These are phyloP conservation scores for Helicosporidium sp. DNA, from an alignment of 139 green algal genomes.

Conservation along the genomic window DNA sequence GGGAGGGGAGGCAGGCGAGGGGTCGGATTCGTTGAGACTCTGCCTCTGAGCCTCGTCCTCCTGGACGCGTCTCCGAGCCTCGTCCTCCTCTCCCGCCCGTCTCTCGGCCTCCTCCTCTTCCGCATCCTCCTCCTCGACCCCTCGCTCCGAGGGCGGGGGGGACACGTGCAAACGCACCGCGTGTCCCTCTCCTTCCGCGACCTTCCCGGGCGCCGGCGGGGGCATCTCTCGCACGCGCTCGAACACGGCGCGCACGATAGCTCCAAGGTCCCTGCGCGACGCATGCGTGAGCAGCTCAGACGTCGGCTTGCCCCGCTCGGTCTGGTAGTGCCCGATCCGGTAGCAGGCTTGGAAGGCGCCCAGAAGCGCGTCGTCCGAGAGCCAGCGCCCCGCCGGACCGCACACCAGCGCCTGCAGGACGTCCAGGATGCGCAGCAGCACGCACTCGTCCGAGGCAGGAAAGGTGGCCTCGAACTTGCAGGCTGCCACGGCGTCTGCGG, in stretches of 20 bases:
- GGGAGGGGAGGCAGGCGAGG: too few relatives aligned
- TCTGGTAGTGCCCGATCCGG: constrained; percentile 52
- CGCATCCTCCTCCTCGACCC: not conserved
- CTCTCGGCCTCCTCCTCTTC: not conserved
- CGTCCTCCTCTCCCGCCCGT: not conserved
- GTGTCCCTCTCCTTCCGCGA: not conserved
- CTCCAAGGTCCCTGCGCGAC: constrained; percentile 30
- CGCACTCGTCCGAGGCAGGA: constrained; percentile 72
- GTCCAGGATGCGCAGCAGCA: constrained; percentile 86
- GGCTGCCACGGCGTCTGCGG: constrained; percentile 67
- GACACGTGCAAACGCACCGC: constrained; percentile 7
- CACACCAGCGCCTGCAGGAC: constrained; percentile 44
- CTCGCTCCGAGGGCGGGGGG: not conserved
- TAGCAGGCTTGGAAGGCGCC: constrained; percentile 45
- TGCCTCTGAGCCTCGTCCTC: too few relatives aligned
- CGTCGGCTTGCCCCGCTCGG: constrained; percentile 22
- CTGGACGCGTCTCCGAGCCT: too few relatives aligned
- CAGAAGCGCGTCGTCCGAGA: constrained; percentile 51
- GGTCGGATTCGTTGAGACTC: too few relatives aligned
- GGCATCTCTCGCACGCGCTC: constrained; percentile 19
- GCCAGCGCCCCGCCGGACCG: constrained; percentile 21
- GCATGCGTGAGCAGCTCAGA: constrained; percentile 48
- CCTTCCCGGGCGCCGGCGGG: not conserved
- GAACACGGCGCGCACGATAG: constrained; percentile 41
- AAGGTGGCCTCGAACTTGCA: constrained; percentile 88